Base-by-base conservation (phyloP, 2,329 filamentous ascomycete genomes). In the Proliferodiscus dingleyae region DNA sequence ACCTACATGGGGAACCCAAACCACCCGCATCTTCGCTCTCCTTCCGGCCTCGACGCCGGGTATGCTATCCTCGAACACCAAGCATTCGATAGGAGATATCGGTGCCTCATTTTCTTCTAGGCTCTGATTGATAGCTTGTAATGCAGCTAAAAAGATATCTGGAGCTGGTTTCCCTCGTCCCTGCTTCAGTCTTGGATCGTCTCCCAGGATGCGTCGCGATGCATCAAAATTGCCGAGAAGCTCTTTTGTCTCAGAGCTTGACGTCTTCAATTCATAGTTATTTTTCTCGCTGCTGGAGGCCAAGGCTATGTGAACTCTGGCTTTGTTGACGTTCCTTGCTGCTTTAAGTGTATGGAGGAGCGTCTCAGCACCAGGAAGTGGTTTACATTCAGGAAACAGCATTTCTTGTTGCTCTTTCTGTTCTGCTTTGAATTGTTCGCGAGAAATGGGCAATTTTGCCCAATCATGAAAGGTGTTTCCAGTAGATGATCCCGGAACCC, bases 21-120 rank as follows among this genome's bases (percentile, higher is more conserved):
- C 74, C 11, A 94, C 89, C 55, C 90, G 81, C 91, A 97, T 97
- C 0, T 91, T 91, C 0, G 93, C 93, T 54, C 93, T 80, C 43
- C 93, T 74, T 4, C 89, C 93, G 2, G 89, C 81, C 68, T 97
- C 93, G 2, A 96, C 89, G 3, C 93, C 93, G 0, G 89, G 88
- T 2, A 97, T 89, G 33, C 85, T 88, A 66, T 98, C 93, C 68
- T 98, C 91, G 59, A 98, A 96, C 0, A 97, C 93, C 13, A 98
- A 73, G 63, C 91, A 97, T 67, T 97, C 91, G 55, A 86, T 85
- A 0, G 89, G 89, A 43, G 63, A 73, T 52, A 98, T 83, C 48
- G 77, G 70, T 53, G 75, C 69, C 41, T 85, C 81, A 32, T 79
- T 80, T 3, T 74, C 68, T 0, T 72, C 70, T 5, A 94, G 71